These are phyloP conservation scores for Candida verbasci DNA, from an alignment of 805 yeast genomes.

Conservation along the genomic window DNA sequence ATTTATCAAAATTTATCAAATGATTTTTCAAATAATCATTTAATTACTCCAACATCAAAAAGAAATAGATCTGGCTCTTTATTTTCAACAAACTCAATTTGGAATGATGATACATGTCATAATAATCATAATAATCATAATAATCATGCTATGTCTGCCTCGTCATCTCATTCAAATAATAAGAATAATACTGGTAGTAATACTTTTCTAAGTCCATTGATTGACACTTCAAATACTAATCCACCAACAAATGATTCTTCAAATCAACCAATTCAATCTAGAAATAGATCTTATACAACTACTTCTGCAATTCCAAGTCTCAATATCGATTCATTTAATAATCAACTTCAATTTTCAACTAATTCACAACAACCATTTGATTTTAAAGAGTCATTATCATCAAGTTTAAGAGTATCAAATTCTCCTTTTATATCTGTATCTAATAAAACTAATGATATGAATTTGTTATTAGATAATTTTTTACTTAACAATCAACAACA, in stretches of 20 bases:
- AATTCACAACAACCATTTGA: not conserved
- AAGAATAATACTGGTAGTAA: slow-evolving; percentile 3
- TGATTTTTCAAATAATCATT: not conserved
- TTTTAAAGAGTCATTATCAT: not conserved
- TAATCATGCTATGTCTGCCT: slow-evolving; percentile 20
- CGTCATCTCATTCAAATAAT: slow-evolving; percentile 14
- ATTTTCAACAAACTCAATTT: slow-evolving; percentile 47
- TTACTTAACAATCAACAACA: slow-evolving; percentile 19
- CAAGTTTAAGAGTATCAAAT: slow-evolving; percentile 13
- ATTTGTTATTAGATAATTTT: slow-evolving; percentile 27
- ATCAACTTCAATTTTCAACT: slow-evolving; percentile 12
- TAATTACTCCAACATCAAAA: slow-evolving; percentile 12
- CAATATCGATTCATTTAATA: slow-evolving; percentile 6
- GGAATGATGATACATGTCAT: slow-evolving; percentile 50
- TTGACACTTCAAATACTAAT: not conserved
- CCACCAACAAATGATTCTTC: slow-evolving; percentile 2
- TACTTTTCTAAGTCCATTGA: slow-evolving; percentile 5
- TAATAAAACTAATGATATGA: slow-evolving; percentile 22
- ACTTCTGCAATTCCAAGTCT: slow-evolving; percentile 29
- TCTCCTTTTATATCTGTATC: slow-evolving; percentile 20
- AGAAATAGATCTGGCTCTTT: slow-evolving; percentile 57
- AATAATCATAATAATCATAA: slow-evolving; percentile 64
- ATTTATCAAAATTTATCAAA: not conserved
- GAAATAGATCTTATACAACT: slow-evolving; percentile 52
- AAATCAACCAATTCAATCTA: slow-evolving; percentile 9